Percentiles rank a stretch among this genome's conserved stretches.
Evolutionary conservation across 306 rosid genomes (phyloP).

Genomic region (Dicorynia guianensis): DNA sequence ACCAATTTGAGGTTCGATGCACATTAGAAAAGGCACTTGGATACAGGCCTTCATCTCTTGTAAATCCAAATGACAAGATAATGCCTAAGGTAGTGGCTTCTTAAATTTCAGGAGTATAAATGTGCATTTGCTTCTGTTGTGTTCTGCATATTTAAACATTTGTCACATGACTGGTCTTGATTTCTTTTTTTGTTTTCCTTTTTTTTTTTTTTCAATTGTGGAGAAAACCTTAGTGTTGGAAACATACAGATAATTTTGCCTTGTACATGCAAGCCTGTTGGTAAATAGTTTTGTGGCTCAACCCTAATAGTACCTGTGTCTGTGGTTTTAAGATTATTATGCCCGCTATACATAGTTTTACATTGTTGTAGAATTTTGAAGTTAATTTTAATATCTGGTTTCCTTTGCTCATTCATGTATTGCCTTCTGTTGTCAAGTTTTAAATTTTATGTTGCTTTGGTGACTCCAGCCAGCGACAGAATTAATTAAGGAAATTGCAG

Average conservation of each 20-base stretch:
- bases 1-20: constrained; percentile 75
- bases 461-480: constrained; percentile 80
- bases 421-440: constrained; percentile 16
- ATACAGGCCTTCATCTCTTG: constrained; percentile 59
- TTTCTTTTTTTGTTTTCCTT: neutral
- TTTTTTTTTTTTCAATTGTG: neutral
- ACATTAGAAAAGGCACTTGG: constrained; percentile 84
- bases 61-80: constrained; percentile 44
- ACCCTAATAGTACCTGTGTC: neutral
- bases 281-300: constrained; percentile 20
- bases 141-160: neutral
- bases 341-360: neutral
- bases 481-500: constrained; percentile 84
- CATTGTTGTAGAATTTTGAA: neutral
- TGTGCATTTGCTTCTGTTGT: constrained; percentile 22
- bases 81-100: constrained; percentile 73
- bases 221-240: constrained; percentile 11
- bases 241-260: constrained; percentile 1
- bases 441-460: neutral
- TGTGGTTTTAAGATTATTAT: neutral
- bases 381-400: neutral
- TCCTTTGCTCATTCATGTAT: constrained; percentile 26
- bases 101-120: constrained; percentile 15
- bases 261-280: neutral
- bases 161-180: neutral